Base-by-base conservation (phyloP, 1,284 basidiomycete species). In the Fomitopsis betulina region DNA sequence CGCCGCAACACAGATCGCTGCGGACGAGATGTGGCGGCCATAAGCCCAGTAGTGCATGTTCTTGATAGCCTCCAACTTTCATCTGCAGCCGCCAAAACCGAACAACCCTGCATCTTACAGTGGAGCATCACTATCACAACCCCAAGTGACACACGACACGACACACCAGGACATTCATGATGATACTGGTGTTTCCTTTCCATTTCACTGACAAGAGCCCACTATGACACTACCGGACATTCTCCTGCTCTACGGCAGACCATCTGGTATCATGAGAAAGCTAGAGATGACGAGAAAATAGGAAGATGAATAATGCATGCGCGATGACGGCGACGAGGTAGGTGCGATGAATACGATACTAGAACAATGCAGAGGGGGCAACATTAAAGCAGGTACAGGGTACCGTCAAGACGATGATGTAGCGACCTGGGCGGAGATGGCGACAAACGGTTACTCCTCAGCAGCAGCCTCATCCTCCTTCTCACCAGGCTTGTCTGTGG, bases 401-500 rank as follows among this genome's bases (percentile, higher is more conserved):
- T 21, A n/a, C 38, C 23, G 55, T 25, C 35, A 42, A 19, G 38
- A 42, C 21, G 47, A 38, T 38, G 23, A 19, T 8, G 27, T 32
- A 17, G 58, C 49, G 60, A 59, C 40, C 55, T 42, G 59, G 50
- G 54, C 37, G 55, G 57, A 39, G 51, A 33, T 2, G 10, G 25
- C 19, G 56, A 53, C 21, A 64, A 10, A 23, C 63, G 52, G 59
- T 65, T 63, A 69, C 62, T 67, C 66, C 45, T 72, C 70, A 37
- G 68, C 68, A 55, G 70, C 70, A 53, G 70, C 79, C 54, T 73
- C 73, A 61, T 87, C 87, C 15, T 90, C 87, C 73, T 89, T 89
- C 47, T 91, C 89, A 61, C 78, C 74, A 45, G 82, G 78, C 75
- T 90, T 89, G 70, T 90, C 87, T 76, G 50, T 27, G 15, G 55